phyloP scores from a whole-genome alignment of 2,329 filamentous ascomycete species.

The Neopestalotiopsis sp. region DNA sequence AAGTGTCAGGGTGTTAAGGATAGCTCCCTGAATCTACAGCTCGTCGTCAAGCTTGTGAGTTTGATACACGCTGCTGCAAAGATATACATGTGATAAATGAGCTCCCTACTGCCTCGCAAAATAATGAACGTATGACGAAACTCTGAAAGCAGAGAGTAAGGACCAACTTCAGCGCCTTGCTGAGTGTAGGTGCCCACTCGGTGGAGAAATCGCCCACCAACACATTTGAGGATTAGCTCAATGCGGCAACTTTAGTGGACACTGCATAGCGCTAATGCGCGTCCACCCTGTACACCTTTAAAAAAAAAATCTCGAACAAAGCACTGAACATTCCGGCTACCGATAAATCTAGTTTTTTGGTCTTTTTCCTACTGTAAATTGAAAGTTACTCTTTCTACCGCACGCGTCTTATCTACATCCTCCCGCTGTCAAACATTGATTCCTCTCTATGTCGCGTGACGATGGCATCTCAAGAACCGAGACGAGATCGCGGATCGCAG shows the following conservation, averaged over 20 bases:
- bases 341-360: not conserved
- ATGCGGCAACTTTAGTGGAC: not conserved
- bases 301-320: not conserved
- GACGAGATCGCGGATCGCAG: not conserved
- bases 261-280: not conserved
- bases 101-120: too few species aligned
- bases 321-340: not conserved
- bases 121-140: too few species aligned
- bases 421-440: not conserved
- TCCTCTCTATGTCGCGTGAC: not conserved
- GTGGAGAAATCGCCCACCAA: not conserved
- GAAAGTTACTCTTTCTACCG: not conserved
- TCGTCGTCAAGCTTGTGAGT: too few species aligned
- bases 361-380: not conserved
- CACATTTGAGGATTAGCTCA: not conserved
- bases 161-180: not conserved
- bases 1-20: too few species aligned
- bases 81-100: too few species aligned
- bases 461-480: not conserved
- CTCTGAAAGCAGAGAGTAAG: not conserved
- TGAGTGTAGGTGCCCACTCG: not conserved
- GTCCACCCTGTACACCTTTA: not conserved
- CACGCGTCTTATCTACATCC: not conserved
- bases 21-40: too few species aligned
- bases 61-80: too few species aligned